Evolutionary conservation across 352 stramenopile genomes (phyloP), one percentile per base, ranked within the genome.

Genomic region (Pythium periplocum): DNA sequence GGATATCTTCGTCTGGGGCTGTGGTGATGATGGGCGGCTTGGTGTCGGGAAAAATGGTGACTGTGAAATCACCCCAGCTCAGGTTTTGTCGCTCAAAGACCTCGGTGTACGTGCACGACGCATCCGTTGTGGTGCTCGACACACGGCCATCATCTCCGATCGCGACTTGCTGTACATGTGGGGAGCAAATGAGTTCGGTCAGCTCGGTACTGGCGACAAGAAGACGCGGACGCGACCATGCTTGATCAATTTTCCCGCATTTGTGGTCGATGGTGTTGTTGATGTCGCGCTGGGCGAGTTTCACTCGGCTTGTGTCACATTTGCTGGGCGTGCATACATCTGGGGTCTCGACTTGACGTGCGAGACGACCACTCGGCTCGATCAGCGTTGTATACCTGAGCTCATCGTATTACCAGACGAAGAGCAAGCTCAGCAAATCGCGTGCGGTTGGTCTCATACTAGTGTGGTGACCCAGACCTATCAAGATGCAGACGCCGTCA

Each of bases 131-230:
- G 82, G 82, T 2, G 78, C 69, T 2, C 70, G 77, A 12, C 75
- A 90, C 64, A 89, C 83, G 32, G 77, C 78, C 2, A 52, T 86
- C 7, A 61, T 92, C 35, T 89, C 78, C 11, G 77, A 88, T 47
- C 59, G 48, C 7, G 77, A 89, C 45, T 51, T 85, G 44, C 49
- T 93, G n/a, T 90, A 87, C 55, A 62, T 86, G 26, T 90, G 83
- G 79, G 83, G 83, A 6, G 80, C 78, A 0, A 93, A 90, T 48
- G 78, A 93, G 45, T 90, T 90, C 45, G 83, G 78, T 4, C 83
- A 93, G 55, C 67, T 90, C 31, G 83, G 83, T 9, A 72, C 72
- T 30, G 80, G 74, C 11, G 78, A 88, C 57, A 74, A 73, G 36
- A 66, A 62, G n/a, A 34, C 61, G 1, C 72, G 80, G 1, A 51